phyloP scores from a whole-genome alignment of 1,139 yeast species.

The Diutina rugosa region DNA sequence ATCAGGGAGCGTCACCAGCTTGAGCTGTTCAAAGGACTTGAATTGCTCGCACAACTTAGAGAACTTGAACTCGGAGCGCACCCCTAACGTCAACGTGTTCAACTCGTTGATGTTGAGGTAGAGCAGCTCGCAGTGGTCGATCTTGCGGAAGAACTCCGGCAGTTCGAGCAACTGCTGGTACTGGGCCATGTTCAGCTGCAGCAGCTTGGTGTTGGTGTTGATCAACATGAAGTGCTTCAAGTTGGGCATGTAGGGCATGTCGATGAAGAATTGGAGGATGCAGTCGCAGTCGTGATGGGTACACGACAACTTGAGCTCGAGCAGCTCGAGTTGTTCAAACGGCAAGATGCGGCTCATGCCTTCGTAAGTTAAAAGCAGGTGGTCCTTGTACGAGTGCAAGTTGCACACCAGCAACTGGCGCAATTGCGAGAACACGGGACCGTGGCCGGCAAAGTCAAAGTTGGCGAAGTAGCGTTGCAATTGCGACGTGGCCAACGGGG shows the following conservation, averaged over 20 bases:
- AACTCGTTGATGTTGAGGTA: constrained; percentile 14
- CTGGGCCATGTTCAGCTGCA: constrained; percentile 11
- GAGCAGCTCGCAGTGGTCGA: constrained; percentile 8
- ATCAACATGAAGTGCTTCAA: constrained; percentile 11
- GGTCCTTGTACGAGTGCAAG: constrained; percentile 11
- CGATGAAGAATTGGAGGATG: constrained; percentile 11
- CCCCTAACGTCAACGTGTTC: constrained; percentile 7
- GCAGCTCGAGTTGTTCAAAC: constrained; percentile 8
- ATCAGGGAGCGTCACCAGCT: constrained; percentile 13
- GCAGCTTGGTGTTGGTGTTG: constrained; percentile 13
- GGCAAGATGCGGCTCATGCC: constrained; percentile 9
- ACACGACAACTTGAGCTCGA: constrained; percentile 15
- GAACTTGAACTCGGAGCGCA: constrained; percentile 4
- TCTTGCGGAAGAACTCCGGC: constrained; percentile 6
- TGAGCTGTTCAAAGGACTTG: constrained; percentile 6
- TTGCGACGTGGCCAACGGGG: constrained; percentile 11
- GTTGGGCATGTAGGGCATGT: constrained; percentile 7
- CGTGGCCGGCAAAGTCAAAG: constrained; percentile 3
- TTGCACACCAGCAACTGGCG: constrained; percentile 10
- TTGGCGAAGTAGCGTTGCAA: constrained; percentile 6
- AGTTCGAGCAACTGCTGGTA: constrained; percentile 9
- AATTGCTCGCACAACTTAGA: constrained; percentile 6
- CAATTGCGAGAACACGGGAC: constrained; percentile 6
- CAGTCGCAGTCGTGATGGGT: constrained; percentile 13
- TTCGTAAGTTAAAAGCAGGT: constrained; percentile 7